phyloP scores from a whole-genome alignment of 2,329 filamentous ascomycete species.

The Penicillium sp. region DNA sequence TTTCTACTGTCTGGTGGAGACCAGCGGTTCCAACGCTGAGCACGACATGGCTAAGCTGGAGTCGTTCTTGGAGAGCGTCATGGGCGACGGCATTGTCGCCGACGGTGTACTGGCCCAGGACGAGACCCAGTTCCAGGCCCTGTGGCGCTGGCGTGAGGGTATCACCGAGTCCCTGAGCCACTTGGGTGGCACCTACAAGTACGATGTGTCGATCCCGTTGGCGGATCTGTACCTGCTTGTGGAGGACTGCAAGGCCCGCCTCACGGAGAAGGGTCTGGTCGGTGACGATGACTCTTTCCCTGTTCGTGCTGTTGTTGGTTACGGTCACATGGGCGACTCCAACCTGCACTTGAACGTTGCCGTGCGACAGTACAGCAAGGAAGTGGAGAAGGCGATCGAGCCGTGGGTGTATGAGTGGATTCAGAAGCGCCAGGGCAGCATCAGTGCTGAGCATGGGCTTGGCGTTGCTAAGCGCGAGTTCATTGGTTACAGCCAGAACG shows the following conservation, averaged over 20 bases:
- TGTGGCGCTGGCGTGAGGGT: constrained; percentile 93
- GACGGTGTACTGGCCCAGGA: constrained; percentile 93
- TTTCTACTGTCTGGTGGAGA: constrained; percentile 97
- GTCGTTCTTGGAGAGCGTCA: constrained; percentile 84
- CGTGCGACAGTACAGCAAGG: constrained; percentile 77
- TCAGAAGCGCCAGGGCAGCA: constrained; percentile 79
- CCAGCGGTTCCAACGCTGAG: constrained; percentile 88
- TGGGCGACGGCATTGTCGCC: constrained; percentile 79
- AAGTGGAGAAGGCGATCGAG: constrained; percentile 83
- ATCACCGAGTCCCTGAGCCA: constrained; percentile 87
- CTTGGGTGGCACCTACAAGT: constrained; percentile 96
- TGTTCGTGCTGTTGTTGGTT: constrained; percentile 87
- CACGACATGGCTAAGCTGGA: constrained; percentile 93
- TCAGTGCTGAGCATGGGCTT: constrained; percentile 93
- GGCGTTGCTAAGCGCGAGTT: constrained; percentile 95
- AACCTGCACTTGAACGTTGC: constrained; percentile 94
- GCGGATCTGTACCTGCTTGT: constrained; percentile 84
- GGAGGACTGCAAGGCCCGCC: constrained; percentile 73
- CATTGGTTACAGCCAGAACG: constrained; percentile 86
- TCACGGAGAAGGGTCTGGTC: constrained; percentile 72
- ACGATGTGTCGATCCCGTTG: constrained; percentile 93
- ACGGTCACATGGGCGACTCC: constrained; percentile 96
- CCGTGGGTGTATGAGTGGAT: constrained; percentile 99
- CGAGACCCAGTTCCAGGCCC: constrained; percentile 78
- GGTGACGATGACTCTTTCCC: constrained; percentile 73